Conservation (phyloP, 2,329 filamentous ascomycete species). For the Alternaria panax region DNA sequence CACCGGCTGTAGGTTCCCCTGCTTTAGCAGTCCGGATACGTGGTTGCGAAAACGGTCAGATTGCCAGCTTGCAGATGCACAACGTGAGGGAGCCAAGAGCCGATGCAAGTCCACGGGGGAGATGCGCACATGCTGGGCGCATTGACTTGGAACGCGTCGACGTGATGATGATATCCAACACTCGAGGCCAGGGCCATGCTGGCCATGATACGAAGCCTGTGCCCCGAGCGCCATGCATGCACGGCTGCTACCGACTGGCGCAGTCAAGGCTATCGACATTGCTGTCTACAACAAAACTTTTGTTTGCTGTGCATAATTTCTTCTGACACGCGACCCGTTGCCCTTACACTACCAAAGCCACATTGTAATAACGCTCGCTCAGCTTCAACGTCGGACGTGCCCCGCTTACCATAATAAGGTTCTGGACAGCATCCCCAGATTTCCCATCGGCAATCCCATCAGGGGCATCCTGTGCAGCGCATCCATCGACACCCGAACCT, state of each 20-base stretch:
- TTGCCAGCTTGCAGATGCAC: background rate
- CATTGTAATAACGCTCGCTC: background rate
- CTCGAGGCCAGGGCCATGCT: constrained; percentile 14
- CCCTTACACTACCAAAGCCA: constrained; percentile 5
- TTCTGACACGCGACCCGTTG: constrained; percentile 1
- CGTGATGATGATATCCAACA: constrained; percentile 7
- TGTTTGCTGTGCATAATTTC: constrained; percentile 8
- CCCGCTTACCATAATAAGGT: constrained; percentile 17
- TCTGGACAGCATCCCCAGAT: constrained; percentile 19
- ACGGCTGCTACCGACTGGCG: constrained; percentile 21
- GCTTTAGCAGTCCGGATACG: background rate
- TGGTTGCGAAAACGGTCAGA: constrained; percentile 3
- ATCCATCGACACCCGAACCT: constrained; percentile 3
- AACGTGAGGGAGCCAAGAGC: background rate
- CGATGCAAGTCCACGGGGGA: constrained; percentile 2
- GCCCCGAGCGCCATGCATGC: constrained; percentile 23
- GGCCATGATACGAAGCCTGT: constrained; percentile 18
- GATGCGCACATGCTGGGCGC: constrained; percentile 2
- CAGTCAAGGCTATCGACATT: constrained; percentile 9
- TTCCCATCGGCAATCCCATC: constrained; percentile 17
- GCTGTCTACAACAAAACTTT: constrained; percentile 8
- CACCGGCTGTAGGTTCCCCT: constrained; percentile 4
- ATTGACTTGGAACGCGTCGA: constrained; percentile 5
- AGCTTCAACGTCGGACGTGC: constrained; percentile 10
- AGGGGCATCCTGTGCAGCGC: constrained; percentile 23